Evolutionary conservation across 129 eudicot species (phyloP), one percentile per base, ranked within the genome.

Genomic region (Scalesia atractyloides): DNA sequence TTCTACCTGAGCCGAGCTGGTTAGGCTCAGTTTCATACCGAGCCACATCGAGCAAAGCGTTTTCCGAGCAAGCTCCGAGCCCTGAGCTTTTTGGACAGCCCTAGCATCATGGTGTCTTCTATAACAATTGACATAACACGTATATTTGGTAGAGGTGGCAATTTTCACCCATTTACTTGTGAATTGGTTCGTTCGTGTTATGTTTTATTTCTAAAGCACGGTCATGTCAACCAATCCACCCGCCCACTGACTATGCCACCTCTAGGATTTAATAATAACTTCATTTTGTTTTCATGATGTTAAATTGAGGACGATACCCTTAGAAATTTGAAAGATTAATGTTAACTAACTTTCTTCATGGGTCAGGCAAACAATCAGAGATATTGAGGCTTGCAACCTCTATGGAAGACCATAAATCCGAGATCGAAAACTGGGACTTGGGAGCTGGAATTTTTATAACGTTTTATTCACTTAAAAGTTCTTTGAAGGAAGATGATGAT

Each of bases 401-500:
- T 75, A 95, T 95, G 99, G 99, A 95, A 77, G 97, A 88, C 50
- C 82, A 90, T 75, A 95, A 86, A 75, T 90, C 96, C 19, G 99
- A 95, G 82, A 90, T 95, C 43, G 97, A 95, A 82, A 85, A 91
- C 69, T 95, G 99, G 99, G 99, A 90, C 68, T 71, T 95, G 72
- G 99, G 99, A 71, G 99, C 96, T 72, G 99, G 99, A 84, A 78
- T 95, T 11, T 95, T 90, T 83, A 60, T 95, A 18, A 80, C 96
- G 0, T 95, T 86, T 81, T 90, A 88, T 79, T 43, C 73, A 12
- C 83, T 95, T 47, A 83, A 80, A 76, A 86, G 81, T 84, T 86
- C 91, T 39, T 77, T 95, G 80, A 86, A 69, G 77, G 97, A 84
- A 59, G 89, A 88, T 46, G 82, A 82, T 34, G 80, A 76, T 73